A percentile compares a stretch with the other conserved stretches of the same genome.
These are phyloP conservation scores for Oxytropis ochrocephala DNA, from an alignment of 306 rosid species.

Conservation along the genomic window DNA sequence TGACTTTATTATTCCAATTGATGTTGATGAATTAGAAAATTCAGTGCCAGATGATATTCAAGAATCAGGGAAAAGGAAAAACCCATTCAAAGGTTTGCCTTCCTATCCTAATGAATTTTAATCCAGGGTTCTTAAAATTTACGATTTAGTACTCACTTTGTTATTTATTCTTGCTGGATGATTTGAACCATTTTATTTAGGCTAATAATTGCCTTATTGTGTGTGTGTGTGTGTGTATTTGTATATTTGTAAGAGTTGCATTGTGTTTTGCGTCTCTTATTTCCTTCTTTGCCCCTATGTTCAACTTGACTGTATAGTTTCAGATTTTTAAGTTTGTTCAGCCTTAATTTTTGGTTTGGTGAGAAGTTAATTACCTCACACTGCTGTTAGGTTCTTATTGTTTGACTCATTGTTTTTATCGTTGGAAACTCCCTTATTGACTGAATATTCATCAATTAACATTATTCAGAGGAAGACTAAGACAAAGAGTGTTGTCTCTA, in stretches of 20 bases:
- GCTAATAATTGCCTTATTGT: background rate
- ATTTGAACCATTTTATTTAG: background rate
- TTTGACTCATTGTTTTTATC: background rate
- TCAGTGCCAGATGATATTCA: conserved; percentile 14
- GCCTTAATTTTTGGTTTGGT: background rate
- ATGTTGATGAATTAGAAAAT: conserved; percentile 34
- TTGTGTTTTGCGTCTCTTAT: background rate
- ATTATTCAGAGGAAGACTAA: background rate
- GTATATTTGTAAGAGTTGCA: background rate
- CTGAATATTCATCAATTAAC: background rate
- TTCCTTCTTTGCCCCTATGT: background rate
- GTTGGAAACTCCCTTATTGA: background rate
- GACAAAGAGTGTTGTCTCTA: background rate
- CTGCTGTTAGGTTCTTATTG: background rate
- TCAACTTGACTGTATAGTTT: background rate
- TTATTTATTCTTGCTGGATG: background rate
- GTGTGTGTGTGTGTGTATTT: too few species aligned
- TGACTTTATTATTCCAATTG: conserved; percentile 18
- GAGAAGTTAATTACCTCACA: background rate
- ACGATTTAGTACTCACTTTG: background rate
- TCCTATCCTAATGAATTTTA: conserved; percentile 11
- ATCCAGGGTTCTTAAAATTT: background rate
- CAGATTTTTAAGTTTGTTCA: background rate
- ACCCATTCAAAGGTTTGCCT: conserved; percentile 46
- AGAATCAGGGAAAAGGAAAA: conserved; percentile 65